phyloP scores from a whole-genome alignment of 2,329 filamentous ascomycete genomes.

The Pseudocercospora crystallina region DNA sequence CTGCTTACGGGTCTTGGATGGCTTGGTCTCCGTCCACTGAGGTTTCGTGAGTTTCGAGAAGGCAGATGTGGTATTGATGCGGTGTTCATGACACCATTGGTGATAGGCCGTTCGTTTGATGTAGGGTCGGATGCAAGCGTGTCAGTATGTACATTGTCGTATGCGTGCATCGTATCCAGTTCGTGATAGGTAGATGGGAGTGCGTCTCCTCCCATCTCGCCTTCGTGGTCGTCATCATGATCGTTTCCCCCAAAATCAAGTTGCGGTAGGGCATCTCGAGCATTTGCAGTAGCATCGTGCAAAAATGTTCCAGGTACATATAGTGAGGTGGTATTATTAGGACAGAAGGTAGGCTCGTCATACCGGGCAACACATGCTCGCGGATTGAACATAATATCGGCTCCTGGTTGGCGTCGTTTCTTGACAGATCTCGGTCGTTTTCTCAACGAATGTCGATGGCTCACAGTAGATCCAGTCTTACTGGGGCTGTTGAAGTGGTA shows the following conservation, averaged over 20 bases:
- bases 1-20: slow-evolving; percentile 22
- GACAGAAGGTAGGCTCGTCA: slow-evolving; percentile 30
- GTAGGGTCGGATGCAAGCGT: neutral
- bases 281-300: slow-evolving; percentile 1
- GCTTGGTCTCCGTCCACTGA: neutral
- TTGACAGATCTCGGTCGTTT: slow-evolving; percentile 17
- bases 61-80: slow-evolving; percentile 2
- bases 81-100: neutral
- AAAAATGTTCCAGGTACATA: slow-evolving; percentile 17
- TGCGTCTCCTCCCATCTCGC: slow-evolving; percentile 16
- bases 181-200: neutral
- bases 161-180: neutral
- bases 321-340: slow-evolving; percentile 21
- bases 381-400: slow-evolving; percentile 21
- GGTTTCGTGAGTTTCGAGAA: neutral
- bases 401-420: slow-evolving; percentile 18
- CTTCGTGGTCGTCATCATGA: slow-evolving; percentile 18
- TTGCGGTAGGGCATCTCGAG: slow-evolving; percentile 11
- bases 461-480: slow-evolving; percentile 14
- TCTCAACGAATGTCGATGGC: slow-evolving; percentile 15
- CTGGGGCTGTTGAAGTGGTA: slow-evolving; percentile 30
- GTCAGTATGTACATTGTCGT: slow-evolving; percentile 1
- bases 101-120: neutral
- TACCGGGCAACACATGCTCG: slow-evolving; percentile 31
- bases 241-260: slow-evolving; percentile 3